Conservation (phyloP, 495 filamentous ascomycete genomes). For the Penicillium lividum region DNA sequence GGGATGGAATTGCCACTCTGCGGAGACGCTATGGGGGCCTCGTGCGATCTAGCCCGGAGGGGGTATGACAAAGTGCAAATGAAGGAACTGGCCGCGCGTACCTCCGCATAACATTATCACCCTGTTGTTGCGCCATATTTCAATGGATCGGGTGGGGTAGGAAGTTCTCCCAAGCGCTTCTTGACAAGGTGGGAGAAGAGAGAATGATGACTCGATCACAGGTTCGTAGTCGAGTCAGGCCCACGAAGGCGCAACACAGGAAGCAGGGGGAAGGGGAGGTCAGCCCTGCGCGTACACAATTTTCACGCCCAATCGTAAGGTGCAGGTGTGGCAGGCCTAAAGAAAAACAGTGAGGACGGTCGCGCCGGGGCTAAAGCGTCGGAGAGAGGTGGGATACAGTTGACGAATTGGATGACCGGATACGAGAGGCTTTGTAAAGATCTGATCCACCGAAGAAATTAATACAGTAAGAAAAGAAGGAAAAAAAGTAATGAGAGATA, state of each 20-base stretch:
- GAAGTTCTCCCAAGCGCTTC: conserved; percentile 9
- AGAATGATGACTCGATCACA: conserved; percentile 12
- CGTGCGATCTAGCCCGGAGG: conserved; percentile 11
- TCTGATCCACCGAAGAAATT: conserved; percentile 10
- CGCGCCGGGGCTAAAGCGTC: conserved; percentile 22
- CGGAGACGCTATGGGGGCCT: conserved; percentile 6
- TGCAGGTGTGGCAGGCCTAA: conserved; percentile 19
- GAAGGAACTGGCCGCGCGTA: conserved; percentile 40
- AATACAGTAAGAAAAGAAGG: neutral
- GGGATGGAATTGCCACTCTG: conserved; percentile 5
- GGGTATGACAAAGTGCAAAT: conserved; percentile 13
- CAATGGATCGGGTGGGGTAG: conserved; percentile 11
- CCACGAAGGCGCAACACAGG: conserved; percentile 15
- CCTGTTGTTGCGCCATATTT: conserved; percentile 61
- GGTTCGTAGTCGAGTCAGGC: conserved; percentile 11
- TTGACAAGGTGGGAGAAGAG: conserved; percentile 10
- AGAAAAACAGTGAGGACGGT: conserved; percentile 25
- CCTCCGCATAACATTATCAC: conserved; percentile 73
- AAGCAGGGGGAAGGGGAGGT: conserved; percentile 16
- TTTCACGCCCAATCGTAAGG: conserved; percentile 21
- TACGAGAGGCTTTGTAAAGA: neutral
- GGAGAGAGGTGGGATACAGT: conserved; percentile 4
- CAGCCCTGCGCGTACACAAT: conserved; percentile 19
- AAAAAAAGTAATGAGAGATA: conserved; percentile 9
- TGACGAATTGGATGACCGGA: neutral